Conservation (phyloP, 768 basidiomycete genomes). For the Sporobolomyces roseus region DNA sequence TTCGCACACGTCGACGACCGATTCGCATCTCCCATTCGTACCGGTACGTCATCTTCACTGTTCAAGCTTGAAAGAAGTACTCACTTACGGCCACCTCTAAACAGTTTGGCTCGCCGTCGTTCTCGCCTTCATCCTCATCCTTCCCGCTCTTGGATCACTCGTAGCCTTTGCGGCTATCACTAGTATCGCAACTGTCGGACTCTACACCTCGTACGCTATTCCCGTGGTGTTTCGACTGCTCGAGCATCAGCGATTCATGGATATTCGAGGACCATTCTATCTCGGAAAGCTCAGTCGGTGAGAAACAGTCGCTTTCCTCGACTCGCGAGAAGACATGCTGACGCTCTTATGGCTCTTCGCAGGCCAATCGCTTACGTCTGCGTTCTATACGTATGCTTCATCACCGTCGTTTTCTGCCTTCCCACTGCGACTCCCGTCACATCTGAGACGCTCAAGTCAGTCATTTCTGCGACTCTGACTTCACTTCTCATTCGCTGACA, state of each 20-base stretch:
- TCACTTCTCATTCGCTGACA: no score
- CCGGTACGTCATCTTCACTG: constrained; percentile 52
- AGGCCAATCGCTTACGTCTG: constrained; percentile 55
- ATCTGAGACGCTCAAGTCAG: constrained; percentile 69
- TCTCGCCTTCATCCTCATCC: constrained; percentile 67
- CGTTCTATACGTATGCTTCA: constrained; percentile 67
- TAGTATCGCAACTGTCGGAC: constrained; percentile 53
- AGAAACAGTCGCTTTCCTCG: neutral
- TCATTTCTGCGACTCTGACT: no score
- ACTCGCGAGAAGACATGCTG: no score
- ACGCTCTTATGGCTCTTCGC: no score
- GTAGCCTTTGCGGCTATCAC: constrained; percentile 65
- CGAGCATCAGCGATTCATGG: constrained; percentile 49
- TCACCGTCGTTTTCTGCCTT: constrained; percentile 69
- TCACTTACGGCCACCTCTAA: neutral
- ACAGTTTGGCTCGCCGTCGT: constrained; percentile 74
- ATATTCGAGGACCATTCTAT: constrained; percentile 9
- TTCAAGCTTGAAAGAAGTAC: neutral
- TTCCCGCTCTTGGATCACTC: constrained; percentile 67
- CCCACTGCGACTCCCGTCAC: constrained; percentile 56
- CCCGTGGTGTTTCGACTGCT: constrained; percentile 67
- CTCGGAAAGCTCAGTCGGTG: constrained; percentile 14
- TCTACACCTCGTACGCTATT: constrained; percentile 66
- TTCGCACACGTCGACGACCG: constrained; percentile 62
- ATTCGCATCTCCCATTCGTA: constrained; percentile 64